A percentile compares a stretch with the other conserved stretches of the same genome.
Evolutionary conservation across 108 stramenopile genomes (phyloP).

Genomic region (Parietichytrium sp.): DNA sequence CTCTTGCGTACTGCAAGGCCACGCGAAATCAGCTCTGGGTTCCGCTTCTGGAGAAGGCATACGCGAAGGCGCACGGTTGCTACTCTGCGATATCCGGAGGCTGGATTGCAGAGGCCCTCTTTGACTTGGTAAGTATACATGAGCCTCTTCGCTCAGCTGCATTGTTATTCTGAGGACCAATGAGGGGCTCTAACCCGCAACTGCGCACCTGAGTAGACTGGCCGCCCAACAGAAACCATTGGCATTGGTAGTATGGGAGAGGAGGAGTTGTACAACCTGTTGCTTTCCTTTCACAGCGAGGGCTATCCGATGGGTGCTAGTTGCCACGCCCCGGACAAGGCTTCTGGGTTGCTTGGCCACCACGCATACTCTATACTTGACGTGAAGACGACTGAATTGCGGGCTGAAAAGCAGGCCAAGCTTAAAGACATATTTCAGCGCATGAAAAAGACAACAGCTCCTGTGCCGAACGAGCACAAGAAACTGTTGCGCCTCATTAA

Average conservation of each 20-base stretch:
- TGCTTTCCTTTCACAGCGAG: not conserved
- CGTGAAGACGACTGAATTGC: not conserved
- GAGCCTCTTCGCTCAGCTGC: too few species aligned
- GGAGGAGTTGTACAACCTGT: not conserved
- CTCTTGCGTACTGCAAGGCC: not conserved
- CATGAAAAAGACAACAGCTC: not conserved
- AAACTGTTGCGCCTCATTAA: slow-evolving; percentile 21
- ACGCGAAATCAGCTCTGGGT: slow-evolving; percentile 47
- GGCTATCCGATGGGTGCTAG: slow-evolving; percentile 29
- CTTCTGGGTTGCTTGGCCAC: not conserved
- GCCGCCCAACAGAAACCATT: slow-evolving; percentile 18
- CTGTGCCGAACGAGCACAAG: slow-evolving; percentile 41
- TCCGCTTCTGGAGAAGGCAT: slow-evolving; percentile 49
- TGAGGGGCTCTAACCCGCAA: too few species aligned
- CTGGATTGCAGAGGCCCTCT: slow-evolving; percentile 48
- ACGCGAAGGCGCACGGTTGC: slow-evolving; percentile 47
- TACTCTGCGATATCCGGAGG: slow-evolving; percentile 45
- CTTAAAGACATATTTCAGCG: not conserved
- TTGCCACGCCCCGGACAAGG: not conserved
- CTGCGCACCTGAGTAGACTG: too few species aligned
- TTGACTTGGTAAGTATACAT: slow-evolving; percentile 54
- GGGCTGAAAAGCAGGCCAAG: not conserved
- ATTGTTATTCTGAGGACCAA: too few species aligned
- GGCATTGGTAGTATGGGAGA: not conserved
- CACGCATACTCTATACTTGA: not conserved